Evolutionary conservation across 2,329 filamentous ascomycete genomes (phyloP).

Genomic region (Ophiostoma piceae): DNA sequence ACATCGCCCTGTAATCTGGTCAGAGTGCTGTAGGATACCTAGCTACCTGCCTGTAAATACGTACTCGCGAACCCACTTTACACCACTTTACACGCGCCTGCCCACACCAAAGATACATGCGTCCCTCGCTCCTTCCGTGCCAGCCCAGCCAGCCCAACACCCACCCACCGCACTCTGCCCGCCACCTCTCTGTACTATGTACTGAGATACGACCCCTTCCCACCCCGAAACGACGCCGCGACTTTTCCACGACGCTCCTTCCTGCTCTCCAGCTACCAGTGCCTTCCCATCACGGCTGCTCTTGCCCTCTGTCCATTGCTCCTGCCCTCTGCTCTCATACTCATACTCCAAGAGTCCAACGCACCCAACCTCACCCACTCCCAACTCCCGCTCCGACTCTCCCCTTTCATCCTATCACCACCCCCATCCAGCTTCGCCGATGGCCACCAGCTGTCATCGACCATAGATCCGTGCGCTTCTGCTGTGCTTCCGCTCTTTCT

Average conservation of each 20-base stretch:
- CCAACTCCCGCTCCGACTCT: background rate
- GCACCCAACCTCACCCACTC: conserved; percentile 9
- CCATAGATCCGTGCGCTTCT: conserved; percentile 13
- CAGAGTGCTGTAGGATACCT: background rate
- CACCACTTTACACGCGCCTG: background rate
- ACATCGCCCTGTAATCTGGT: background rate
- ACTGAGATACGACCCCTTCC: conserved; percentile 13
- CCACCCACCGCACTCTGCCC: conserved; percentile 13
- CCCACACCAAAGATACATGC: background rate
- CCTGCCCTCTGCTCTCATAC: background rate
- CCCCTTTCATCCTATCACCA: background rate
- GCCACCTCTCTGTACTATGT: background rate
- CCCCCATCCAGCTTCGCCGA: conserved; percentile 11
- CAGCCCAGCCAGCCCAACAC: background rate
- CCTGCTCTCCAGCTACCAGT: background rate
- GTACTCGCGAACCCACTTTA: background rate
- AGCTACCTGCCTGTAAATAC: too few species aligned
- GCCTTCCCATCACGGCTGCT: conserved; percentile 17
- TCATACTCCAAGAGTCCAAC: too few species aligned
- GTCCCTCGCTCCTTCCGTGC: conserved; percentile 14
- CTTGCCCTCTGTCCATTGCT: conserved; percentile 1
- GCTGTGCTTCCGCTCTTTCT: background rate
- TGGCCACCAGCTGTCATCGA: conserved; percentile 17
- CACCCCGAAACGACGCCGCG: conserved; percentile 24
- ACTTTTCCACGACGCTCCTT: conserved; percentile 19